Evolutionary conservation across 345 rosid genomes (phyloP).

Genomic region (Balakata baccata): DNA sequence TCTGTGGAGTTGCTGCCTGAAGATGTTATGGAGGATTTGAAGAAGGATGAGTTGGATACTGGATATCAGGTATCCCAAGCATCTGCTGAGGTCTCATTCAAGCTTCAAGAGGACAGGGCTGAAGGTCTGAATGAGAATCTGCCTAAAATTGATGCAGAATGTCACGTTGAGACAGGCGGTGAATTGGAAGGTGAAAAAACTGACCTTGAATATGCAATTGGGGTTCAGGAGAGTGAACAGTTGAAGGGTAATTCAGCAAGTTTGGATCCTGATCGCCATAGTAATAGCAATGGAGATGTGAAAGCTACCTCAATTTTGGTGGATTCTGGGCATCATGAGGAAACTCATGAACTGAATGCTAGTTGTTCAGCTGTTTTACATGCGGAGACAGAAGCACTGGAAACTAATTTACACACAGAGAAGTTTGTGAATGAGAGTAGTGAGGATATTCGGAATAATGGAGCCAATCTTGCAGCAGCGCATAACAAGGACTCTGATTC

Average conservation of each 20-base stretch:
- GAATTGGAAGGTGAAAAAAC: conserved; percentile 19
- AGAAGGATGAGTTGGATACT: conserved; percentile 26
- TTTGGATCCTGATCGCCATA: conserved; percentile 2
- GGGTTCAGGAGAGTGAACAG: conserved; percentile 19
- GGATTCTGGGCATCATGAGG: conserved; percentile 10
- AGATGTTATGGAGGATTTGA: conserved; percentile 18
- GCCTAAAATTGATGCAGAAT: conserved; percentile 15
- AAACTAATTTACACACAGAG: conserved; percentile 19
- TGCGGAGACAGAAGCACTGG: conserved; percentile 16
- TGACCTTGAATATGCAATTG: conserved; percentile 8
- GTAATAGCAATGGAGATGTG: conserved; percentile 21
- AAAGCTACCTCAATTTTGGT: conserved; percentile 16
- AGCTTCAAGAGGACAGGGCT: conserved; percentile 24
- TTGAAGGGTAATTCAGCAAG: neutral
- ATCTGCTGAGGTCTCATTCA: conserved; percentile 14
- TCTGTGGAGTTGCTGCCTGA: conserved; percentile 20
- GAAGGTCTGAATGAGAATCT: conserved; percentile 22
- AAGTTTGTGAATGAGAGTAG: conserved; percentile 28
- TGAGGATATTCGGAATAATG: conserved; percentile 25
- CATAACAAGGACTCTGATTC: conserved; percentile 24
- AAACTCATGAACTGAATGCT: conserved; percentile 6
- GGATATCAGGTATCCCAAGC: conserved; percentile 18
- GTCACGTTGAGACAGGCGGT: conserved; percentile 15
- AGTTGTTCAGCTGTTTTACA: conserved; percentile 14
- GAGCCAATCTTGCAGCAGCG: conserved; percentile 23